Percentiles rank a stretch among this genome's conserved stretches.
Conservation (phyloP, 768 basidiomycete genomes). For the Suillus fuscotomentosus region DNA sequence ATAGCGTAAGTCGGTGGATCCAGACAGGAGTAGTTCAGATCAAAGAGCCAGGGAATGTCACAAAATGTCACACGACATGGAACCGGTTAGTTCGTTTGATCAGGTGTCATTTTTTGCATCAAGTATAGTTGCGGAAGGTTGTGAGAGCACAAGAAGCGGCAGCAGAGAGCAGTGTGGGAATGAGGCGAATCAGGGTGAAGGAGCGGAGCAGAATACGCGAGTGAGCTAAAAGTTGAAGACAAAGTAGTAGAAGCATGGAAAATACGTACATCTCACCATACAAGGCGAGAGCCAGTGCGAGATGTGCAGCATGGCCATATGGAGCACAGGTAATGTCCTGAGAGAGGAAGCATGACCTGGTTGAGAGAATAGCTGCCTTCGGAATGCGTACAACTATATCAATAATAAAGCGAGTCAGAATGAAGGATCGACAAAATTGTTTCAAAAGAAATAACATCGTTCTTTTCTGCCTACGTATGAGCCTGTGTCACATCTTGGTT, state of each 20-base stretch:
- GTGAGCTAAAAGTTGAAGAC: background rate
- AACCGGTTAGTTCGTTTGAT: conserved; percentile 14
- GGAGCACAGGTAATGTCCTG: conserved; percentile 41
- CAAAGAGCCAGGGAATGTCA: background rate
- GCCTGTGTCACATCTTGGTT: background rate
- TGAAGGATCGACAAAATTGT: background rate
- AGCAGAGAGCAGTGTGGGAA: background rate
- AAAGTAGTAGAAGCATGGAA: conserved; percentile 2
- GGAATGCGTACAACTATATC: conserved; percentile 63
- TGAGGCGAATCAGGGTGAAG: background rate
- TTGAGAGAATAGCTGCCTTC: conserved; percentile 60
- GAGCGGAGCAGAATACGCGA: conserved; percentile 7
- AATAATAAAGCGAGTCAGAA: conserved; percentile 8
- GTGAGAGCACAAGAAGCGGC: background rate
- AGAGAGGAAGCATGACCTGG: conserved; percentile 50
- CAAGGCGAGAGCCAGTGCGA: conserved; percentile 61
- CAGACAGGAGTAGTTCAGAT: background rate
- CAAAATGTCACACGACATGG: background rate
- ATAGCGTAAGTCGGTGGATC: background rate
- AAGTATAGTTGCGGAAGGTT: background rate
- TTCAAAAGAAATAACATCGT: conserved; percentile 1
- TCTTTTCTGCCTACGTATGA: background rate
- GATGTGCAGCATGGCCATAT: conserved; percentile 57
- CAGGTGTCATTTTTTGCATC: conserved; percentile 2
- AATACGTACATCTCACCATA: conserved; percentile 61